Base-by-base conservation (phyloP, 2,329 filamentous ascomycete species). In the Cercospora citrullina region DNA sequence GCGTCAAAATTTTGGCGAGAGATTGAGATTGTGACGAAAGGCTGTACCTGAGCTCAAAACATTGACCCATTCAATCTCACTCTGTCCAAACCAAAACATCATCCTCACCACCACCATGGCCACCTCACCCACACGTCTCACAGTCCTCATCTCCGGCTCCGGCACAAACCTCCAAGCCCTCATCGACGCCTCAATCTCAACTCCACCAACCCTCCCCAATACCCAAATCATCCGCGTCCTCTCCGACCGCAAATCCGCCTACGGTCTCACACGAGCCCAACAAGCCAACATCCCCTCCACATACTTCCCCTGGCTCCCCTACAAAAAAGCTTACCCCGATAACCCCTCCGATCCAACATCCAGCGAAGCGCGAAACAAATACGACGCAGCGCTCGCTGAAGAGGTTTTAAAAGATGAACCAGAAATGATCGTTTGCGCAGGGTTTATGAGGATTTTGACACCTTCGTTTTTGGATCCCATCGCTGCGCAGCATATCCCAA, bases 401-500 rank as follows among this genome's bases (percentile, higher is more conserved):
- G 84, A 90, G 68, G 85, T 96, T 63, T 82, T 94, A 26, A 78
- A 80, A 4, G 86, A 90, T 70, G 80, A 80, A 66, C 92, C 93
- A 0, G 87, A 94, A 64, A 80, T 96, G 64, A 87, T 96, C 60
- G 90, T 95, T 8, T 91, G 93, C 72, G 90, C 91, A 3, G 93
- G 93, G 2, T 96, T 91, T 86, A 96, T 96, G 92, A 90, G 95
- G 78, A 90, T 96, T 66, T 86, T 96, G 60, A 89, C 88, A 0
- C 82, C 84, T 2, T 81, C 84, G 1, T 95, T 96, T 77, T 82
- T 96, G 59, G 84, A 86, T 8, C 91, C 92, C 1, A 77, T 96
- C 7, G 84, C 87, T 36, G 81, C 79, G 12, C 87, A 84, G 0
- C 85, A 85, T 0, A 83, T 94, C 39, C 86, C 84, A 26, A 88